phyloP scores from a whole-genome alignment of 2,329 filamentous ascomycete species.

The Curvularia sp. region DNA sequence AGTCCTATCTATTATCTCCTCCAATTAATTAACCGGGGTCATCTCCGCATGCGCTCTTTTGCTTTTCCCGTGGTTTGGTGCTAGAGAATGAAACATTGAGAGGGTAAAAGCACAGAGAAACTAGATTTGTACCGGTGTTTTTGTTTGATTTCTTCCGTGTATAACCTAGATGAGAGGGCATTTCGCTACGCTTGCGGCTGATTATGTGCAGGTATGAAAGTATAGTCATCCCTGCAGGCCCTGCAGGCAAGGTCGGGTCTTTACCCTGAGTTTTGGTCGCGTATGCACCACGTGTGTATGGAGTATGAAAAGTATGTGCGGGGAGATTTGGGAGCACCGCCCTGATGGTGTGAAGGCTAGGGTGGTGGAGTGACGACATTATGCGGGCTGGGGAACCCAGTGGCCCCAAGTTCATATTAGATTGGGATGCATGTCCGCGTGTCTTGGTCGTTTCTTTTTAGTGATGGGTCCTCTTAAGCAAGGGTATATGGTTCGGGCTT shows the following conservation, averaged over 20 bases:
- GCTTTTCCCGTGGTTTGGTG: not conserved
- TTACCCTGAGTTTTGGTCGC: not conserved
- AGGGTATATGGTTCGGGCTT: not conserved
- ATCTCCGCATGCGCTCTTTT: not conserved
- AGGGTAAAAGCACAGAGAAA: too few species aligned
- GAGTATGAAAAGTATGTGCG: not conserved
- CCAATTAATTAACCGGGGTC: not conserved
- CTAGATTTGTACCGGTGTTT: not conserved
- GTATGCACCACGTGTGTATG: not conserved
- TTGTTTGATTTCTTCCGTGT: not conserved
- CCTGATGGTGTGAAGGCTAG: not conserved
- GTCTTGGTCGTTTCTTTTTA: not conserved
- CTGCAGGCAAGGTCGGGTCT: not conserved
- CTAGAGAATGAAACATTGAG: not conserved
- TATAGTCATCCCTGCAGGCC: not conserved
- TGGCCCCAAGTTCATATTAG: not conserved
- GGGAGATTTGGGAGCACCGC: not conserved
- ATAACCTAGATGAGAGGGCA: not conserved
- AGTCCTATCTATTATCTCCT: not conserved
- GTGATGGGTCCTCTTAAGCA: not conserved
- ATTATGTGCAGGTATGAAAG: not conserved
- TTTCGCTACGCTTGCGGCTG: not conserved
- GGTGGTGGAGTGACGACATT: not conserved
- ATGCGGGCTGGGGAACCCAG: not conserved
- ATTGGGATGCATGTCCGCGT: not conserved